Percentiles rank a stretch among this genome's conserved stretches.
phyloP scores from a whole-genome alignment of 768 basidiomycete species.

The Pleurotus tuber-regium region DNA sequence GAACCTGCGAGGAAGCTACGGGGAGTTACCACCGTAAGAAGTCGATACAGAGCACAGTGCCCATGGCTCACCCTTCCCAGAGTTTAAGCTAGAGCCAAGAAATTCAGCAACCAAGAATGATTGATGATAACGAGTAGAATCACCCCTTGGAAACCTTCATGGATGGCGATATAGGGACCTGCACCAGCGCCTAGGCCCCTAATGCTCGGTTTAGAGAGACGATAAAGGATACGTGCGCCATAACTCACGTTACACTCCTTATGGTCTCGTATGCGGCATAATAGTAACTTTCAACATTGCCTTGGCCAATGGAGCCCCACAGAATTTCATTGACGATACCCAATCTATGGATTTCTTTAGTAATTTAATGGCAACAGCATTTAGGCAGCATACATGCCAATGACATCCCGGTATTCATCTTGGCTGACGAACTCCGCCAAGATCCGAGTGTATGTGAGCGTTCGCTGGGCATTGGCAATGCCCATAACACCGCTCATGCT shows the following conservation, averaged over 20 bases:
- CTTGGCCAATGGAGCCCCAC: conserved; percentile 53
- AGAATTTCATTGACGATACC: conserved; percentile 68
- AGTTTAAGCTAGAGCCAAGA: conserved; percentile 39
- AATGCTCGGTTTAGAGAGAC: conserved; percentile 2
- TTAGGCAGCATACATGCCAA: conserved; percentile 48
- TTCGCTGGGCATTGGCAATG: conserved; percentile 82
- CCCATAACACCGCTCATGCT: conserved; percentile 83
- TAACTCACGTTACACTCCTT: conserved; percentile 35
- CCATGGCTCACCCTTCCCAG: conserved; percentile 39
- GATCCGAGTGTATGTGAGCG: conserved; percentile 78
- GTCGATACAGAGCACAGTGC: background rate
- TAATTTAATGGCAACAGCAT: conserved; percentile 8
- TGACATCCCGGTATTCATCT: conserved; percentile 71
- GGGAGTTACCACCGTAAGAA: background rate
- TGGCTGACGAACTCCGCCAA: conserved; percentile 84
- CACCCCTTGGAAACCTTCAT: conserved; percentile 66
- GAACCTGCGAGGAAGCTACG: conserved; percentile 67
- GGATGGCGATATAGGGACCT: conserved; percentile 55
- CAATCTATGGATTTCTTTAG: conserved; percentile 26
- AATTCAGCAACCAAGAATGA: conserved; percentile 8
- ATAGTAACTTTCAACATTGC: conserved; percentile 39
- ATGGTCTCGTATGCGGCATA: conserved; percentile 45
- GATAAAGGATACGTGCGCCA: conserved; percentile 13
- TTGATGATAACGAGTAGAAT: conserved; percentile 21
- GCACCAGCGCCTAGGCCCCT: conserved; percentile 67